These are phyloP conservation scores for Chaetomiaceae sp. DNA, from an alignment of 2,329 filamentous ascomycete genomes.

Conservation along the genomic window DNA sequence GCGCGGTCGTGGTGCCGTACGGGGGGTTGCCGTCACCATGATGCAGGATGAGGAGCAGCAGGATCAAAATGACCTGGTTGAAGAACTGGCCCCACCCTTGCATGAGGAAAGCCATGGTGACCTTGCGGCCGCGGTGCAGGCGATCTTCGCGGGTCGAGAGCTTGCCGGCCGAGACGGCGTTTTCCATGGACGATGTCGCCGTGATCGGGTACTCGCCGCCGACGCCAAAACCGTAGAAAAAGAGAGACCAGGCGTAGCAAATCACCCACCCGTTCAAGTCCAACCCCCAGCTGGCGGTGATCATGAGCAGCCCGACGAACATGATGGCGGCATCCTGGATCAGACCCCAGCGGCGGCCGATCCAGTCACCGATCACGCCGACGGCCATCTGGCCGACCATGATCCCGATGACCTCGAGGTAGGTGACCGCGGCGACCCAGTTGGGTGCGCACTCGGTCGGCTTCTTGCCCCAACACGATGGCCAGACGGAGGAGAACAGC, in stretches of 20 bases:
- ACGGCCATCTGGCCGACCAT: conserved; percentile 89
- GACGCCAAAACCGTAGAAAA: conserved; percentile 73
- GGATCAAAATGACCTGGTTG: conserved; percentile 86
- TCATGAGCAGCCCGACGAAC: conserved; percentile 86
- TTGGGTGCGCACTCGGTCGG: conserved; percentile 63
- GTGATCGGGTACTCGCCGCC: conserved; percentile 96
- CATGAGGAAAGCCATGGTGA: conserved; percentile 95
- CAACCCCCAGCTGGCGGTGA: conserved; percentile 83
- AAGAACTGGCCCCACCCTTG: conserved; percentile 96
- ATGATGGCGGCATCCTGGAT: conserved; percentile 95
- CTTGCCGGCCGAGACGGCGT: conserved; percentile 76
- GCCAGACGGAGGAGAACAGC: conserved; percentile 70
- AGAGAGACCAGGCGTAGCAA: conserved; percentile 90
- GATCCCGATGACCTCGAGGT: conserved; percentile 90
- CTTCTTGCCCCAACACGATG: conserved; percentile 64
- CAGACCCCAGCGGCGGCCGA: conserved; percentile 89
- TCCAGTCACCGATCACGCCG: conserved; percentile 64
- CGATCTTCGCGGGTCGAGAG: conserved; percentile 88
- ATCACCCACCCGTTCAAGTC: conserved; percentile 92
- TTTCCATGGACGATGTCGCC: conserved; percentile 90
- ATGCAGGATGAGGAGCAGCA: conserved; percentile 85
- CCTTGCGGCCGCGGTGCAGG: conserved; percentile 90
- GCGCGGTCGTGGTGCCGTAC: conserved; percentile 69
- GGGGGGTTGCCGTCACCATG: conserved; percentile 67
- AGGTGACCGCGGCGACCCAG: conserved; percentile 80